phyloP scores from a whole-genome alignment of 2,329 filamentous ascomycete genomes.

The Fusarium setosum region DNA sequence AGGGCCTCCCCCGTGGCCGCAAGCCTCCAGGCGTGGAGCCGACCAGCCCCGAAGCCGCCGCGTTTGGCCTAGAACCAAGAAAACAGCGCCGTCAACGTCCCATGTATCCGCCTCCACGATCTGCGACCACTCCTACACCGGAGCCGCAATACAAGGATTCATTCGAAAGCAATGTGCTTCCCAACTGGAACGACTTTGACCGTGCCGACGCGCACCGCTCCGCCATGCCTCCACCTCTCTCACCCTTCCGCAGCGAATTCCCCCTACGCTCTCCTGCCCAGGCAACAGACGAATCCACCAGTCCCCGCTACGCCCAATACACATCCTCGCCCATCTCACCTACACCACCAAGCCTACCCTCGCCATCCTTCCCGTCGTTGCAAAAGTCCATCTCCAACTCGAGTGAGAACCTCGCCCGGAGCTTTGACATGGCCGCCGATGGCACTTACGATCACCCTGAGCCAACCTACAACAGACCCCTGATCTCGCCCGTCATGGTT shows the following conservation, averaged over 20 bases:
- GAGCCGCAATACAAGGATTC: constrained; percentile 6
- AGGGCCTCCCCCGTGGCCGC: constrained; percentile 51
- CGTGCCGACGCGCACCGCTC: constrained; percentile 45
- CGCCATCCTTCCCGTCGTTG: constrained; percentile 50
- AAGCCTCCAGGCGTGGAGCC: constrained; percentile 28
- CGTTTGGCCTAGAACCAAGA: constrained; percentile 34
- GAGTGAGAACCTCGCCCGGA: constrained; percentile 45
- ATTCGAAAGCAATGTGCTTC: constrained; percentile 26
- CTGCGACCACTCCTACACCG: constrained; percentile 9
- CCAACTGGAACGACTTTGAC: constrained; percentile 46
- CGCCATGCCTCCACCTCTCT: constrained; percentile 50
- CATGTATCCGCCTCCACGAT: constrained; percentile 34
- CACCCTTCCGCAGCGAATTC: constrained; percentile 37
- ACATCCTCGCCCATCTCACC: constrained; percentile 45
- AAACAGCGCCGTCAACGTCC: constrained; percentile 38
- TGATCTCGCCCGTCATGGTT: constrained; percentile 47
- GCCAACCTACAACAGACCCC: constrained; percentile 27
- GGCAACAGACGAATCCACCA: constrained; percentile 8
- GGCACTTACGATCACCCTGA: constrained; percentile 5
- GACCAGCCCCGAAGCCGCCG: background rate
- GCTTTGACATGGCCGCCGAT: constrained; percentile 45
- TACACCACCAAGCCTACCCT: constrained; percentile 48
- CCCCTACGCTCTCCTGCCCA: constrained; percentile 21
- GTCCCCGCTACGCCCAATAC: constrained; percentile 33
- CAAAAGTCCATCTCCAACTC: constrained; percentile 49